phyloP scores from a whole-genome alignment of 1,139 yeast genomes.

The Pneumocystis carinii region DNA sequence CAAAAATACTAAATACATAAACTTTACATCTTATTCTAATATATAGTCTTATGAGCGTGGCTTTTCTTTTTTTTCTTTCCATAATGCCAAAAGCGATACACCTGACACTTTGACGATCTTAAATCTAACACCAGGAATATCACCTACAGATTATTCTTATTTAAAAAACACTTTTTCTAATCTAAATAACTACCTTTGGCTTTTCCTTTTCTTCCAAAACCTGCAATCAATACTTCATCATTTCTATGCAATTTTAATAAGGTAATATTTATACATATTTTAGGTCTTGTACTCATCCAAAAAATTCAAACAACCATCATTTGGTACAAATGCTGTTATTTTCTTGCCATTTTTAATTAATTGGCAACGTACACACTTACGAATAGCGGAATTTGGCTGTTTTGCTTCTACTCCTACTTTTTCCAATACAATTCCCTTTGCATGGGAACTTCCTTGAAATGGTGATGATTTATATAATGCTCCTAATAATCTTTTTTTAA shows the following conservation, averaged over 20 bases:
- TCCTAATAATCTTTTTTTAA: constrained; percentile 97
- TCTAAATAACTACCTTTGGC: constrained; percentile 65
- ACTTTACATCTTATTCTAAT: no score
- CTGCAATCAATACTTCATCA: constrained; percentile 86
- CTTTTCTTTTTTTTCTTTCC: constrained; percentile 99
- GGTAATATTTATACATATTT: not conserved
- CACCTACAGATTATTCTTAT: constrained; percentile 21
- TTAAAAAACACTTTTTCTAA: no score
- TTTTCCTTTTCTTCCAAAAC: constrained; percentile 99
- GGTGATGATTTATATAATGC: constrained; percentile 99
- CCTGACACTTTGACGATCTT: constrained; percentile 99
- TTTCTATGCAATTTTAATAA: not conserved
- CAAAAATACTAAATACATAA: not conserved
- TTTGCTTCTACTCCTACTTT: constrained; percentile 99
- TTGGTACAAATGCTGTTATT: constrained; percentile 99
- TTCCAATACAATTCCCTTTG: constrained; percentile 99
- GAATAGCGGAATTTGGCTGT: constrained; percentile 99
- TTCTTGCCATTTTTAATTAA: constrained; percentile 99
- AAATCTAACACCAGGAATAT: constrained; percentile 99
- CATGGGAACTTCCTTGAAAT: constrained; percentile 99
- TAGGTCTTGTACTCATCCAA: constrained; percentile 86
- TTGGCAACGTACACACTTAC: constrained; percentile 99
- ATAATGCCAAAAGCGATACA: constrained; percentile 97
- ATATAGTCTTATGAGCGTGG: constrained; percentile 42
- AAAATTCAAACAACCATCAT: constrained; percentile 99